Evolutionary conservation across 352 stramenopile species (phyloP), one percentile per base, ranked within the genome.

Genomic region (Globisporangium camurandrum): DNA sequence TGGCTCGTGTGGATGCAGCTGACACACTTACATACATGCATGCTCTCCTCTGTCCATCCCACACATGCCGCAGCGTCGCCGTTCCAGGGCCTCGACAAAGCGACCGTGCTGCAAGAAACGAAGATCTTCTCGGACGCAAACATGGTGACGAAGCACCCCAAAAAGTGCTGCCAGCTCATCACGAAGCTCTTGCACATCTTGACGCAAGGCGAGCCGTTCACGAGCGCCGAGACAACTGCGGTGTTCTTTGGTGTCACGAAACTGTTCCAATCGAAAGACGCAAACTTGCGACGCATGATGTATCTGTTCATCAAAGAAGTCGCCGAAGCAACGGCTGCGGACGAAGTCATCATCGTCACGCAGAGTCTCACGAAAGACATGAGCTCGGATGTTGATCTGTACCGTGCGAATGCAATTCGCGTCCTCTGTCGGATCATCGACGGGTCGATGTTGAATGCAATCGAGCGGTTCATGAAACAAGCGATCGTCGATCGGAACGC

Each of bases 201-300:
- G 45, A 98, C 96, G 27, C 96, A 98, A 56, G 97, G 97, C 16
- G 96, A 99, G 59, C 96, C 91, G 28, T 96, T 99, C 48, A 97
- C 85, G 12, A 93, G 73, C 33, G 87, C 82, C 9, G 96, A 99
- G 66, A 97, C 94, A 3, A 98, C 91, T 0, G 96, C 98, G 27
- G 96, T 99, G 17, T 99, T 99, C 68, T 99, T 99, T 55, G 96
- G 95, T 16, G 96, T 99, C 12, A 99, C 97, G 2, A 99, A 99
- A 79, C 86, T 99, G 19, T 99, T 99, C 69, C 97, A 99, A 84
- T 97, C 81, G 49, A 93, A 98, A 60, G 95, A 99, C 69, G 93
- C 83, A 26, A 98, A 97, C 38, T 68, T 99, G 46, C 75, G 97
- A 19, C 81, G 96, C 22, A 99, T 99, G 95, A 97, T 99, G 58